These are phyloP conservation scores for Martiniozyma asiatica DNA, from an alignment of 1,139 yeast species.

Conservation along the genomic window DNA sequence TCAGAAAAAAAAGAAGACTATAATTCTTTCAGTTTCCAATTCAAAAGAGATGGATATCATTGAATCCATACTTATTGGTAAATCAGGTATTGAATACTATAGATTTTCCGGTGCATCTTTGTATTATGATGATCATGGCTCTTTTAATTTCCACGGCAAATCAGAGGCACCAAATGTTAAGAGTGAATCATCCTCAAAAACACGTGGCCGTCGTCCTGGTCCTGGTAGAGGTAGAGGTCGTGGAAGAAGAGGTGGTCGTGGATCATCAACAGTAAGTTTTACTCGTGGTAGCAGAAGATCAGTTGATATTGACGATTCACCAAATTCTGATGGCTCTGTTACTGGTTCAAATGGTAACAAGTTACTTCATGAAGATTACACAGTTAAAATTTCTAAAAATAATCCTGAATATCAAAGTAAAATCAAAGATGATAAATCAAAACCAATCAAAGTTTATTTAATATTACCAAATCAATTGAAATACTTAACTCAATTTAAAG, in stretches of 20 bases:
- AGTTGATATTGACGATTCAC: too few relatives aligned
- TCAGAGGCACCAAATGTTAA: neutral
- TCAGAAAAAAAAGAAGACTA: constrained; percentile 16
- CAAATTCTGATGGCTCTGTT: too few relatives aligned
- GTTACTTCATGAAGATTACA: constrained; percentile 29
- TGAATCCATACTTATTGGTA: constrained; percentile 57
- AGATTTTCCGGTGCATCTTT: constrained; percentile 52
- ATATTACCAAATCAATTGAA: constrained; percentile 31
- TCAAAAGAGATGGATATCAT: constrained; percentile 59
- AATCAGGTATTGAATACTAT: constrained; percentile 37
- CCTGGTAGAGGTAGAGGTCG: constrained; percentile 3
- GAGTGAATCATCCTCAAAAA: neutral
- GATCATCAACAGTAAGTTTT: neutral
- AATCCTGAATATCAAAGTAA: constrained; percentile 23
- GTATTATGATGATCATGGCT: constrained; percentile 26
- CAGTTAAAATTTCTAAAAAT: constrained; percentile 26
- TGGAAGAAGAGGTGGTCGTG: constrained; percentile 1
- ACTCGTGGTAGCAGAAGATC: too few relatives aligned
- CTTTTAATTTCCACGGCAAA: constrained; percentile 15
- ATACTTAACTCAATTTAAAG: constrained; percentile 20
- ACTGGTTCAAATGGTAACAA: neutral
- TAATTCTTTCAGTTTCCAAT: constrained; percentile 47
- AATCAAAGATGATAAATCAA: constrained; percentile 11
- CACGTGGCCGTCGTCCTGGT: constrained; percentile 1
- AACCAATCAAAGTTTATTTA: constrained; percentile 26